Conservation (phyloP, 345 rosid species). For the Clausena lansium region DNA sequence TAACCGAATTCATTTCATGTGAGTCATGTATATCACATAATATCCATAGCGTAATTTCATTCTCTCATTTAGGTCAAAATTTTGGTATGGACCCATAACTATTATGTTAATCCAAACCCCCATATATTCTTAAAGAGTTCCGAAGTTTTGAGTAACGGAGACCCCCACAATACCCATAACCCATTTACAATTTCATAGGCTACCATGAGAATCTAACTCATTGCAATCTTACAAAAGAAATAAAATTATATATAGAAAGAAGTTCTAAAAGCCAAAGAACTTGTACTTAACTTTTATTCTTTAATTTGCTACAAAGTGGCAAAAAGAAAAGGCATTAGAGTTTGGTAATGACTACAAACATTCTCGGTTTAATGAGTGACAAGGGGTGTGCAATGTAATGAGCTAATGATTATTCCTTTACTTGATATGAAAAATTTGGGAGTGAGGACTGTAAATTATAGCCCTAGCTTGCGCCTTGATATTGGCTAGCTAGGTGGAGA, state of each 20-base stretch:
- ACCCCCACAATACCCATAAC: background rate
- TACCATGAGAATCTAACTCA: background rate
- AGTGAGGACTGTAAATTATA: background rate
- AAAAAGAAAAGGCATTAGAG: background rate
- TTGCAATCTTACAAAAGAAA: background rate
- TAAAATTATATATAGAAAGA: background rate
- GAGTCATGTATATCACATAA: background rate
- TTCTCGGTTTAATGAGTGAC: background rate
- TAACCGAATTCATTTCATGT: too few species aligned
- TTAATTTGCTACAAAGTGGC: background rate
- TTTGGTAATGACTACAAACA: background rate
- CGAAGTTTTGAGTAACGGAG: background rate
- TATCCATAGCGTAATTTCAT: background rate
- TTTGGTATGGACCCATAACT: background rate
- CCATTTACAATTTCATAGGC: background rate
- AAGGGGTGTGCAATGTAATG: background rate
- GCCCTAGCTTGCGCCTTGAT: background rate
- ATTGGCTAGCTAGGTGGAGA: background rate
- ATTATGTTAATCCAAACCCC: background rate
- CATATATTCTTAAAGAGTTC: background rate
- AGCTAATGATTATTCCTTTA: background rate
- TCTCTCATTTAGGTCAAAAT: background rate
- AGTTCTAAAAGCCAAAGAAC: background rate
- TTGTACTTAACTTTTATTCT: background rate
- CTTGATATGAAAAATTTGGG: background rate